A percentile compares a stretch with the other conserved stretches of the same genome.
phyloP scores from a whole-genome alignment of 441 rosid genomes.

The Iberis amara region DNA sequence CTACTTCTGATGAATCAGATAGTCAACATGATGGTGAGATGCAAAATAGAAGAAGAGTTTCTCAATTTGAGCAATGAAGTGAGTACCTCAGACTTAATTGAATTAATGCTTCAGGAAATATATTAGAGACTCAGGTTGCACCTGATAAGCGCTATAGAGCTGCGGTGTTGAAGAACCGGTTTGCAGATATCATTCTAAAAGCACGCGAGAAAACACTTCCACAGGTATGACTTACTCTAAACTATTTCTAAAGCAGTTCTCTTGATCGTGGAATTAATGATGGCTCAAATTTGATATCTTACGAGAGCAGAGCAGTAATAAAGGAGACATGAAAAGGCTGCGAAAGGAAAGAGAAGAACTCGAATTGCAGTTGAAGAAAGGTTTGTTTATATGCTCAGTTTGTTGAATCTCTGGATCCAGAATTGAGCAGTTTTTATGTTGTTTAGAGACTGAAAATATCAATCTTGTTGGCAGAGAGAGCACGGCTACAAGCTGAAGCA shows the following conservation, averaged over 20 bases:
- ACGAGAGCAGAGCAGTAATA: slow-evolving; percentile 39
- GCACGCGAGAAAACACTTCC: slow-evolving; percentile 61
- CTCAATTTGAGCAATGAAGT: slow-evolving; percentile 17
- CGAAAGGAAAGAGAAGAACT: slow-evolving; percentile 62
- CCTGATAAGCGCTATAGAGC: slow-evolving; percentile 62
- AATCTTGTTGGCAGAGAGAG: slow-evolving; percentile 41
- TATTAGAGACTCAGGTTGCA: slow-evolving; percentile 42
- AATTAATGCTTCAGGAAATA: slow-evolving; percentile 45
- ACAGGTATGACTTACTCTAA: slow-evolving; percentile 40
- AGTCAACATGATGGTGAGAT: slow-evolving; percentile 52
- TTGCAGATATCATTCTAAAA: slow-evolving; percentile 69
- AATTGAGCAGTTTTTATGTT: background rate
- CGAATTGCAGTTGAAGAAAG: slow-evolving; percentile 54
- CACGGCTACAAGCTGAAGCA: slow-evolving; percentile 61
- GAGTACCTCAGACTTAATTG: slow-evolving; percentile 30
- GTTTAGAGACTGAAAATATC: background rate
- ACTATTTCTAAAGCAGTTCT: slow-evolving; percentile 3
- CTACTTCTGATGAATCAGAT: slow-evolving; percentile 47
- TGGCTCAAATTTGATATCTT: slow-evolving; percentile 16
- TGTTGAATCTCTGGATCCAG: background rate
- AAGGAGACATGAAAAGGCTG: slow-evolving; percentile 59
- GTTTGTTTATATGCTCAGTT: slow-evolving; percentile 24
- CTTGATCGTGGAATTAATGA: slow-evolving; percentile 8
- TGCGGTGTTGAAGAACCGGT: slow-evolving; percentile 57
- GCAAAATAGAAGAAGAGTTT: slow-evolving; percentile 12